Evolutionary conservation across 192 early-diverging fungal species (phyloP).

Genomic region (Backusella morwellensis): DNA sequence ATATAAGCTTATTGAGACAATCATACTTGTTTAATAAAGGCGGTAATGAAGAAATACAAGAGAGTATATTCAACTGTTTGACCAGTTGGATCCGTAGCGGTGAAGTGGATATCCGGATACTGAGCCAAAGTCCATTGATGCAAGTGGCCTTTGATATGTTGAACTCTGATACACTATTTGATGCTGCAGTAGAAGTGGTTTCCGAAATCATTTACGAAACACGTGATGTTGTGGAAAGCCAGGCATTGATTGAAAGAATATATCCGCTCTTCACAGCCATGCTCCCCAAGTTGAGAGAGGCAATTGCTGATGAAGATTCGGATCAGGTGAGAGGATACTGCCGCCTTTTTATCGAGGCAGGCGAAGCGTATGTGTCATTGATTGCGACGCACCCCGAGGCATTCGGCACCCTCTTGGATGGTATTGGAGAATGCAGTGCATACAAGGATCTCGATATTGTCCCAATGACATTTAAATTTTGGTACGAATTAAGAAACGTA

Average conservation of each 20-base stretch:
- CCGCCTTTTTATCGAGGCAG: conserved; percentile 87
- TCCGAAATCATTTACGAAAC: conserved; percentile 79
- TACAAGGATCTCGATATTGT: conserved; percentile 83
- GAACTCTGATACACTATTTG: conserved; percentile 70
- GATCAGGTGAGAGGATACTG: conserved; percentile 81
- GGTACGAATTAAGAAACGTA: conserved; percentile 77
- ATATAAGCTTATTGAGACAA: background rate
- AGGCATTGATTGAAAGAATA: conserved; percentile 58
- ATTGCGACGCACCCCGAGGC: conserved; percentile 66
- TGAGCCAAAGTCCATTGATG: conserved; percentile 66
- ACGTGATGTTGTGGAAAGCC: conserved; percentile 47
- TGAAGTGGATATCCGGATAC: conserved; percentile 63
- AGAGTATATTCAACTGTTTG: conserved; percentile 70
- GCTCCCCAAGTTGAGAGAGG: conserved; percentile 40
- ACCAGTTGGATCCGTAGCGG: conserved; percentile 81
- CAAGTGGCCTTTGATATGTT: conserved; percentile 73
- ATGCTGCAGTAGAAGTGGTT: conserved; percentile 81
- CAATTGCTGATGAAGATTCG: conserved; percentile 67
- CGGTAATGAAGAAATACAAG: conserved; percentile 58
- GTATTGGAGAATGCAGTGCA: conserved; percentile 79
- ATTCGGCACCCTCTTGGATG: conserved; percentile 76
- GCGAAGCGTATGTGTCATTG: conserved; percentile 79
- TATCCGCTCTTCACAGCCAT: conserved; percentile 58
- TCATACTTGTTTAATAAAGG: conserved; percentile 17
- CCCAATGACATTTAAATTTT: conserved; percentile 89